phyloP scores from a whole-genome alignment of 352 stramenopile species.

The Thraustochytrium striatum region DNA sequence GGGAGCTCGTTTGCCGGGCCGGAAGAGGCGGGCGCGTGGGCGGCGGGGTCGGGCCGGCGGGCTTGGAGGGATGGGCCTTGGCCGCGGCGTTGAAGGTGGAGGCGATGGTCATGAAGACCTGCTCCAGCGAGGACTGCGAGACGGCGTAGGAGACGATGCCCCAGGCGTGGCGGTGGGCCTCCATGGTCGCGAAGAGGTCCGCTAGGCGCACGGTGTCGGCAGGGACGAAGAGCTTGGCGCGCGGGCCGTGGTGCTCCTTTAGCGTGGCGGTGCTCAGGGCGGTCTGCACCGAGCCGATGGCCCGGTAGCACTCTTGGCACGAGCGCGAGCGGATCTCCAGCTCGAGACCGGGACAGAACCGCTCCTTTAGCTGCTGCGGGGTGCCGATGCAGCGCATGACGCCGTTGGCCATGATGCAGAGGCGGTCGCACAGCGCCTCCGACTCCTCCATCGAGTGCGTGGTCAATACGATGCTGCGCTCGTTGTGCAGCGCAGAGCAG shows the following conservation, averaged over 20 bases:
- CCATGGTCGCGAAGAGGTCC: slow-evolving; percentile 45
- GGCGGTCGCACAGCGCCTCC: slow-evolving; percentile 65
- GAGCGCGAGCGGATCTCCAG: slow-evolving; percentile 43
- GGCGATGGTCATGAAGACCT: slow-evolving; percentile 54
- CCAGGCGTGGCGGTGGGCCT: slow-evolving; percentile 16
- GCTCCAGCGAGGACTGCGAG: slow-evolving; percentile 49
- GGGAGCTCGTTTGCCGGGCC: no score
- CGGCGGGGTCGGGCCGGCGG: no score
- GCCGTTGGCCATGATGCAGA: slow-evolving; percentile 65
- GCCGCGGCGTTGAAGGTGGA: not conserved
- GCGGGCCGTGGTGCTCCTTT: slow-evolving; percentile 46
- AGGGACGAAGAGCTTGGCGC: slow-evolving; percentile 24
- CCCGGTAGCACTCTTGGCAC: not conserved
- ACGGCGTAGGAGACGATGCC: slow-evolving; percentile 49
- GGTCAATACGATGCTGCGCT: slow-evolving; percentile 63
- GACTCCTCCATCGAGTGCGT: slow-evolving; percentile 75
- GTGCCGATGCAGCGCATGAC: slow-evolving; percentile 61
- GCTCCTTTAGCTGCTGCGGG: slow-evolving; percentile 59
- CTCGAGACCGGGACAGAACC: slow-evolving; percentile 54
- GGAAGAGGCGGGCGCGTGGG: no score
- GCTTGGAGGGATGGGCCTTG: no score
- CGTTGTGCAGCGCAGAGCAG: slow-evolving; percentile 21
- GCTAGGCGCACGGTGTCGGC: slow-evolving; percentile 10
- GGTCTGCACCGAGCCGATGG: slow-evolving; percentile 21
- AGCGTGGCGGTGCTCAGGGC: not conserved